Evolutionary conservation across 2,329 filamentous ascomycete genomes (phyloP).

Genomic region (Cytospora schulzeri): DNA sequence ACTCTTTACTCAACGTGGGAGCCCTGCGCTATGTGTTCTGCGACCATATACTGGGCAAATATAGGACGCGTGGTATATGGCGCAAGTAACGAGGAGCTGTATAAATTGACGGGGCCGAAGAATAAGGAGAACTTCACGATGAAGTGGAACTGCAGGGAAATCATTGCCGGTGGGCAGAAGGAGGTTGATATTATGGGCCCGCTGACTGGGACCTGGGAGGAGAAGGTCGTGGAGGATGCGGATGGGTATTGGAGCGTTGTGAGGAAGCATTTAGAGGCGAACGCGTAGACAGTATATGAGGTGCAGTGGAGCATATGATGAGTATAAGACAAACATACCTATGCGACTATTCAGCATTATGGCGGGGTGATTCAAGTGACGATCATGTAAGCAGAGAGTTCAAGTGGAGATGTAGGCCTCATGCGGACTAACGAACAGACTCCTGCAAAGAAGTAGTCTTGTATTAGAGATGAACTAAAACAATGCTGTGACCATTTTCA

Average conservation of each 20-base stretch:
- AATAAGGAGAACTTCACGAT: slow-evolving; percentile 57
- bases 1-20: slow-evolving; percentile 57
- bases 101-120: slow-evolving; percentile 46
- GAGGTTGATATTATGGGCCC: slow-evolving; percentile 53
- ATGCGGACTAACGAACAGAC: too few species aligned
- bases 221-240: slow-evolving; percentile 47
- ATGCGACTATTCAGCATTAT: too few species aligned
- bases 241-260: slow-evolving; percentile 47
- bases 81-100: slow-evolving; percentile 50
- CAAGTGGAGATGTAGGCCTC: too few species aligned
- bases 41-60: slow-evolving; percentile 47
- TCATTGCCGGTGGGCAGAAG: slow-evolving; percentile 51
- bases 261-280: slow-evolving; percentile 20
- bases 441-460: too few species aligned
- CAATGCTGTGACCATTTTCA: too few species aligned
- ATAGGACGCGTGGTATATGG: slow-evolving; percentile 55
- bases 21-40: slow-evolving; percentile 55
- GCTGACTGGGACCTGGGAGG: slow-evolving; percentile 45
- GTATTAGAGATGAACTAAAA: too few species aligned
- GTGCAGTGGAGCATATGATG: too few species aligned
- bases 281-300: neutral
- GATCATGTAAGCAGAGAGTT: too few species aligned
- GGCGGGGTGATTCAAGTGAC: too few species aligned
- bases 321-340: too few species aligned
- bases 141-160: slow-evolving; percentile 49